These are phyloP conservation scores for Candida smagusa DNA, from an alignment of 1,139 yeast species.

Conservation along the genomic window DNA sequence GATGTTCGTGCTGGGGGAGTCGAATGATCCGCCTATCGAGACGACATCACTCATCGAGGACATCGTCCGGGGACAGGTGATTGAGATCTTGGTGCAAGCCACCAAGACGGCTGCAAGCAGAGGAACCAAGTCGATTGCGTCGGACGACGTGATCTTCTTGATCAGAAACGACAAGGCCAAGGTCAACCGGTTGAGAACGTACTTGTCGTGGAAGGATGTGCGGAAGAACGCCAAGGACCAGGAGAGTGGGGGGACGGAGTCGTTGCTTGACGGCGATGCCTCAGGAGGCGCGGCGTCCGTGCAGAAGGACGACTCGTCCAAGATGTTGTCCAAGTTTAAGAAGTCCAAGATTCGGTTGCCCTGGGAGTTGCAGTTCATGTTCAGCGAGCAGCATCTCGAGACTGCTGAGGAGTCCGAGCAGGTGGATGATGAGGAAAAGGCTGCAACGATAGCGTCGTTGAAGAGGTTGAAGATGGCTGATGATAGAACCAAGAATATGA, in stretches of 20 bases:
- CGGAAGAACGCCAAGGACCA: conserved; percentile 96
- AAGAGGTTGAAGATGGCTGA: conserved; percentile 90
- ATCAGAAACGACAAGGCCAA: conserved; percentile 94
- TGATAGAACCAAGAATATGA: conserved; percentile 90
- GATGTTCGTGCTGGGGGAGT: conserved; percentile 98
- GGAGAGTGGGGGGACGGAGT: conserved; percentile 76
- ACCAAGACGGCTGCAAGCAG: conserved; percentile 74
- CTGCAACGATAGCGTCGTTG: conserved; percentile 84
- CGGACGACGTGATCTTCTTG: conserved; percentile 89
- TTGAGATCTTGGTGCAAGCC: conserved; percentile 79
- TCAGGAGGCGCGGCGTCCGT: conserved; percentile 29
- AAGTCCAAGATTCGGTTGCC: conserved; percentile 83
- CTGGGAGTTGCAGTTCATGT: conserved; percentile 95
- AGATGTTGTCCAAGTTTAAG: conserved; percentile 65
- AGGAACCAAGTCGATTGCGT: conserved; percentile 81
- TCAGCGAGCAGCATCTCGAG: conserved; percentile 81
- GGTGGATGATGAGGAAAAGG: conserved; percentile 83
- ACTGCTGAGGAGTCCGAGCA: conserved; percentile 78
- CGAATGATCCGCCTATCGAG: conserved; percentile 89
- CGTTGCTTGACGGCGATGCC: conserved; percentile 39
- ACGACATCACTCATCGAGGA: conserved; percentile 92
- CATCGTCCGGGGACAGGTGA: conserved; percentile 91
- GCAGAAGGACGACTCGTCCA: conserved; percentile 47
- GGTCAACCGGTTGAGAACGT: conserved; percentile 85
- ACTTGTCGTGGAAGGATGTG: conserved; percentile 95